Conservation (phyloP, 768 basidiomycete species). For the Dacryopinax primogenitus region DNA sequence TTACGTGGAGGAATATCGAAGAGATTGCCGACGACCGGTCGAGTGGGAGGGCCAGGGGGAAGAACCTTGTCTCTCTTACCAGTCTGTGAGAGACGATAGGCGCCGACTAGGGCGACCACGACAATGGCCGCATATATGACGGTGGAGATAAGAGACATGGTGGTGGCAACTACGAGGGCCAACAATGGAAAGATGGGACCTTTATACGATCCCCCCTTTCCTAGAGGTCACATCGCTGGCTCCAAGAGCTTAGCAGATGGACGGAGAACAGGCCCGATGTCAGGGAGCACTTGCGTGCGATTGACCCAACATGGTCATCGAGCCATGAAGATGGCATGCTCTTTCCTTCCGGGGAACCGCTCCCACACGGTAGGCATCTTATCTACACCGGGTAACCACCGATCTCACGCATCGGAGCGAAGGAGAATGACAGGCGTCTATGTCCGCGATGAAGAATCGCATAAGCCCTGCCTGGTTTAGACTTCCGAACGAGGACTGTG, state of each 20-base stretch:
- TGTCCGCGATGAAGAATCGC: neutral
- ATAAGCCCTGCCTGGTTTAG: neutral
- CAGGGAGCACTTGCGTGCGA: neutral
- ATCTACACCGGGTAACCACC: neutral
- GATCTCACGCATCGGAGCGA: neutral
- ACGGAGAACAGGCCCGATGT: neutral
- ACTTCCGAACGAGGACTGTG: neutral
- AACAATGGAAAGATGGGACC: neutral
- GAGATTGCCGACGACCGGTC: neutral
- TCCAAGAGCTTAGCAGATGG: neutral
- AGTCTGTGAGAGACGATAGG: neutral
- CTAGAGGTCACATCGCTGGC: neutral
- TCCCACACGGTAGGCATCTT: neutral
- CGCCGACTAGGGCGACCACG: neutral
- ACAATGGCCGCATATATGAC: neutral
- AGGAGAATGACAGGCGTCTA: neutral
- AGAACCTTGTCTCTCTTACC: neutral
- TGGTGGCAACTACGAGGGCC: neutral
- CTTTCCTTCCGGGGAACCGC: neutral
- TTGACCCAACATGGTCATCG: neutral
- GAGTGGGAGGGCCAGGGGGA: neutral
- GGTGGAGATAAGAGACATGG: neutral
- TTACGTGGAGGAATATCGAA: constrained; percentile 1
- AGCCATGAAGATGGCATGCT: neutral
- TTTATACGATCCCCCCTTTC: neutral